A percentile compares a stretch with the other conserved stretches of the same genome.
Conservation (phyloP, 257 asterid genomes). For the Solanum verrucosum region DNA sequence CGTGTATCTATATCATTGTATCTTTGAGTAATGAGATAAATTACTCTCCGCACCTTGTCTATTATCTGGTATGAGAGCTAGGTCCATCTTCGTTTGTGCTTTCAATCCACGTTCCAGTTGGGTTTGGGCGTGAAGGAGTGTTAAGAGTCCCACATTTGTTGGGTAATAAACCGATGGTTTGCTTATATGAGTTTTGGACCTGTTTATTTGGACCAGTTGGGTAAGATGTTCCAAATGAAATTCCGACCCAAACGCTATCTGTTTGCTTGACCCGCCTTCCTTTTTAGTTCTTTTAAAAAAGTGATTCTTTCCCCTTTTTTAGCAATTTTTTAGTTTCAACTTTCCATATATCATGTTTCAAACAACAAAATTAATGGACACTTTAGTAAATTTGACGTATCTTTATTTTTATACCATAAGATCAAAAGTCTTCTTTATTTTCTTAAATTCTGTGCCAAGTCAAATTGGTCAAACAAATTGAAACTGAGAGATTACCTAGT, state of each 20-base stretch:
- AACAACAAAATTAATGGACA: neutral
- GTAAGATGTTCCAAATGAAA: neutral
- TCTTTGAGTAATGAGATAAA: neutral
- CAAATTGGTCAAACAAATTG: neutral
- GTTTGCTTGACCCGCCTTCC: neutral
- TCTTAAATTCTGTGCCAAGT: neutral
- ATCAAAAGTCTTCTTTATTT: neutral
- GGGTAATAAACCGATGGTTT: neutral
- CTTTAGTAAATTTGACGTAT: too few species aligned
- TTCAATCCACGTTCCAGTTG: neutral
- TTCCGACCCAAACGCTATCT: neutral
- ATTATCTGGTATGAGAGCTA: neutral
- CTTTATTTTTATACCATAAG: neutral
- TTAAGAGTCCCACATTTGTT: neutral
- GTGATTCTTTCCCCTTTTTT: neutral
- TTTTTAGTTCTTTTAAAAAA: neutral
- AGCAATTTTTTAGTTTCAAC: neutral
- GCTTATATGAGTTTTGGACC: conserved; percentile 21
- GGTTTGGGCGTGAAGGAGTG: neutral
- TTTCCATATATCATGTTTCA: neutral
- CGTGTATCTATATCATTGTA: neutral
- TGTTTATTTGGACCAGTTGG: conserved; percentile 36
- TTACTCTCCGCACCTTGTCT: neutral
- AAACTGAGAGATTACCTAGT: neutral
- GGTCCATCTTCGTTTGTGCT: neutral